phyloP scores from a whole-genome alignment of 2,329 filamentous ascomycete species.

The Penicillium vulpinum region DNA sequence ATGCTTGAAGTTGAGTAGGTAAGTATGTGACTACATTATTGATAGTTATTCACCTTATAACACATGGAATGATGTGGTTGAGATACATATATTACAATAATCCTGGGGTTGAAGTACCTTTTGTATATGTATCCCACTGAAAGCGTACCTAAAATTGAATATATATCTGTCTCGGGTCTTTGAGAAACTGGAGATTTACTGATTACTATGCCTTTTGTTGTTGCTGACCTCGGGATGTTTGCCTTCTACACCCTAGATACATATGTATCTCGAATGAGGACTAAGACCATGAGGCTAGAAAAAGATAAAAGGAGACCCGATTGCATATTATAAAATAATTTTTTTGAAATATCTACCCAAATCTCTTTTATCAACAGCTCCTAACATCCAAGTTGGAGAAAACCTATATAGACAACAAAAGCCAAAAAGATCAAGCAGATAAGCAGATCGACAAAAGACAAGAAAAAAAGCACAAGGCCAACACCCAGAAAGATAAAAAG shows the following conservation, averaged over 20 bases:
- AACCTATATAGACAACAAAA: constrained; percentile 18
- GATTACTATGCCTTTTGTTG: neutral
- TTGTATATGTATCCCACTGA: no score
- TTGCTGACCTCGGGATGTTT: no score
- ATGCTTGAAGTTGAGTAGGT: no score
- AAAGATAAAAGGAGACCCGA: neutral
- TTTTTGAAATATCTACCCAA: constrained; percentile 16
- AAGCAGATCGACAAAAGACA: constrained; percentile 12
- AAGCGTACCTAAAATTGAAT: no score
- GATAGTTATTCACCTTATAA: no score
- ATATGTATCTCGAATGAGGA: neutral
- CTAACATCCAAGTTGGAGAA: constrained; percentile 4
- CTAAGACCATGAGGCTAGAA: neutral
- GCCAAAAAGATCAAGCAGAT: neutral
- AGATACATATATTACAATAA: no score
- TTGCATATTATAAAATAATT: neutral
- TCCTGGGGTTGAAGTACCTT: no score
- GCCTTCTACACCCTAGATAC: no score
- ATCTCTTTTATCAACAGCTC: constrained; percentile 17
- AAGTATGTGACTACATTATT: no score
- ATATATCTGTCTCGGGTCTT: no score
- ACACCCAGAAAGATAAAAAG: constrained; percentile 2
- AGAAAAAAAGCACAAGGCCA: constrained; percentile 11
- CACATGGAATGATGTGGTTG: no score
- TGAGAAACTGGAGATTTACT: neutral